Base-by-base conservation (phyloP, 306 rosid genomes). In the Adenanthera pavonina region DNA sequence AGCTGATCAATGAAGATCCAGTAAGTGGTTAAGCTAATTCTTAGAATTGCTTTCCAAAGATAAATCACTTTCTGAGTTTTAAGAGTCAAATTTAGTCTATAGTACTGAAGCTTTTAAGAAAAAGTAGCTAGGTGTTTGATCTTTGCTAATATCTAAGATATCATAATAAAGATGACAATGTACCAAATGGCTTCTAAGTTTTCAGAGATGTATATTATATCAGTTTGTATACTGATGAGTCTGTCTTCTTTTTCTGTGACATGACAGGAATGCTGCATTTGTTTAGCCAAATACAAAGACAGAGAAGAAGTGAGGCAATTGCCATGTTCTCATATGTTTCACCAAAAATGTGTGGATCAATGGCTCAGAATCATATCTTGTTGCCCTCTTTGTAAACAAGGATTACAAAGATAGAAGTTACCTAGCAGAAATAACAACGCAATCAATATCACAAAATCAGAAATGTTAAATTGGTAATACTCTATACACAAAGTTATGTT, bases 321-420 rank as follows among this genome's bases (percentile, higher is more conserved):
- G 87, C 97, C 96, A 13, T 95, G 99, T 75, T 89, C 88, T 5
- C 99, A 93, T 83, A 76, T 83, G 80, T 95, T 95, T 80, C 98
- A 95, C 83, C 92, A 78, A 83, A 91, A 87, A 68, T 95, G 99
- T 85, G 98, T 95, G 56, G 99, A 95, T 89, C 97, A 93, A 41
- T 95, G 98, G 99, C 93, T 95, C 5, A 81, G 78, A 76, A 92
- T 95, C 10, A 85, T 88, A 83, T 95, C 97, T 12, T 89, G 89
- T 19, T 95, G 99, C 47, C 99, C 99, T 81, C 98, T 95, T 60
- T 95, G 98, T 83, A 95, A 93, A 81, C 99, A 92, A 88, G 91
- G 93, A 86, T 85, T 95, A 68, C 83, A 90, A 72, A 87, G 85
- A 60, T 90, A 87, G 89, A 70, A 73, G 30, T 2, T 51, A 51